These are phyloP conservation scores for Cladorrhinum sp. DNA, from an alignment of 2,329 filamentous ascomycete species.

Conservation along the genomic window DNA sequence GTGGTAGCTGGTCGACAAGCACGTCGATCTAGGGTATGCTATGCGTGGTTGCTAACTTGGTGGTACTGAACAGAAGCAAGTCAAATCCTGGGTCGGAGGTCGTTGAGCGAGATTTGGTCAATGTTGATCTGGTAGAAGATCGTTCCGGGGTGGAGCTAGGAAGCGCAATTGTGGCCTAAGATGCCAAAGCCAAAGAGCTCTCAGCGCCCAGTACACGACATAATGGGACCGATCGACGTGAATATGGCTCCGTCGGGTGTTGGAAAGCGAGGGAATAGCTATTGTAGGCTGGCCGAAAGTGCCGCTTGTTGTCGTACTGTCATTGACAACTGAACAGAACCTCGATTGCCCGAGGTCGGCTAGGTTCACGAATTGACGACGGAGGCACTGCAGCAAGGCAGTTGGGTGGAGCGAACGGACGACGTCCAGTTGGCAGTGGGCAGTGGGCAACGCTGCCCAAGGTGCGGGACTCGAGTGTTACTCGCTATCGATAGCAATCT, in stretches of 20 bases:
- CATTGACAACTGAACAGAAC: slow-evolving; percentile 9
- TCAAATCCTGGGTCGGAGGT: neutral
- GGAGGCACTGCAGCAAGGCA: neutral
- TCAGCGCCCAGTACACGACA: slow-evolving; percentile 43
- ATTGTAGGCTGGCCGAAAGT: neutral
- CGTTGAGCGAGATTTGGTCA: neutral
- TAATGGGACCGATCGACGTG: slow-evolving; percentile 35
- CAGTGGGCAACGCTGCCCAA: neutral
- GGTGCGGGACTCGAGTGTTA: neutral
- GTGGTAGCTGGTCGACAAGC: neutral
- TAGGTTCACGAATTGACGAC: neutral
- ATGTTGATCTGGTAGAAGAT: neutral
- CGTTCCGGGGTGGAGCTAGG: slow-evolving; percentile 18
- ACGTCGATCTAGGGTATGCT: neutral
- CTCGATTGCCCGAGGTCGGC: slow-evolving; percentile 1
- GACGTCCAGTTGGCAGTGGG: neutral
- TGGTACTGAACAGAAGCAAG: neutral
- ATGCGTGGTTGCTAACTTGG: neutral
- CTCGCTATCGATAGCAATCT: slow-evolving; percentile 1
- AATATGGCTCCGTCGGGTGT: slow-evolving; percentile 16
- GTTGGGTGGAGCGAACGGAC: neutral
- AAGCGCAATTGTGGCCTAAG: slow-evolving; percentile 39
- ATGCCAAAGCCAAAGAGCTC: slow-evolving; percentile 46
- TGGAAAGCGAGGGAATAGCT: neutral
- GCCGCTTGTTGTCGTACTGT: slow-evolving; percentile 5